Base-by-base conservation (phyloP, 352 stramenopile species). In the Globisporangium okanoganense region DNA sequence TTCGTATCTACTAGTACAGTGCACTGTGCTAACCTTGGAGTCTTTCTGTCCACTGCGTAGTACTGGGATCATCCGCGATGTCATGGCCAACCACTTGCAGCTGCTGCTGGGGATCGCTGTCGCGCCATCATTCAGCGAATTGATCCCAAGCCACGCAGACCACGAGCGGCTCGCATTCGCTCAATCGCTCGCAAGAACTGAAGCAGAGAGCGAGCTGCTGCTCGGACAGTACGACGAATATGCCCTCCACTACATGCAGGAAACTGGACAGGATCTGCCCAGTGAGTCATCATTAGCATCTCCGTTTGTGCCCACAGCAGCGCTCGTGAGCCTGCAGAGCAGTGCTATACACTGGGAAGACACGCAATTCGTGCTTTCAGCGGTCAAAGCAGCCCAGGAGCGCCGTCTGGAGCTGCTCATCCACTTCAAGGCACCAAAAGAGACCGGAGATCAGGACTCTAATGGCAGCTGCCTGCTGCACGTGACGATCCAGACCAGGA, bases 21-120 rank as follows among this genome's bases (percentile, higher is more conserved):
- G n/a, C n/a, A n/a, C n/a, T n/a, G n/a, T n/a, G n/a, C n/a, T n/a
- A n/a, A n/a, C n/a, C n/a, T n/a, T n/a, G n/a, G n/a, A n/a, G n/a
- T n/a, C n/a, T n/a, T n/a, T 38, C 25, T 38, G 8, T 35, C 16
- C 2, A 24, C 36, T 18, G 38, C 10, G 5, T 40, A 89, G 77
- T 25, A 71, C 72, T 29, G 86, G 86, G 2, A 90, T 95, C 31
- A 73, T 95, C 27, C 81, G 86, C 9, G 85, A 95, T 40, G 78
- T 93, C 5, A 90, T 94, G 72, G 76, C 79, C 22, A 95, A 94
- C 60, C 86, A 95, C 33, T 65, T 95, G 29, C 84, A 90, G 14
- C 62, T 92, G 13, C 58, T 94, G 18, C 62, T 91, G 0, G 67
- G 65, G 1, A 47, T 74, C 43, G 53, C 76, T 14, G 68, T 79